phyloP scores from a whole-genome alignment of 2,329 filamentous ascomycete genomes.

The Trichoderma koningiopsis region DNA sequence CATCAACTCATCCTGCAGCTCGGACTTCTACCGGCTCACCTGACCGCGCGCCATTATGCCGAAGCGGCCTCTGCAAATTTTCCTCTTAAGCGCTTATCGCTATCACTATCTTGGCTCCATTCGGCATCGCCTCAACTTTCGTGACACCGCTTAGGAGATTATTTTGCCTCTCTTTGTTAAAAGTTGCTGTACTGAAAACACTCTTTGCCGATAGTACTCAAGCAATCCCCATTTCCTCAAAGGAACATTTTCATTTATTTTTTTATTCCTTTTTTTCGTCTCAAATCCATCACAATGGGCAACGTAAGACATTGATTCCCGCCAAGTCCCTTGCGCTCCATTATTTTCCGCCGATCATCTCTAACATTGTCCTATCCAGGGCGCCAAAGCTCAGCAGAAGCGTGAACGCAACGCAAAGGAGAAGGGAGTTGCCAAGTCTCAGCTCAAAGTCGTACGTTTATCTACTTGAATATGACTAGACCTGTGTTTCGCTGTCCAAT shows the following conservation, averaged over 20 bases:
- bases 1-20: background rate
- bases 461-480: background rate
- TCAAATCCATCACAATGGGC: constrained; percentile 35
- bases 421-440: constrained; percentile 59
- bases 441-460: constrained; percentile 65
- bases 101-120: constrained; percentile 4
- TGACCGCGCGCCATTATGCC: background rate
- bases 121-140: constrained; percentile 1
- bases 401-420: constrained; percentile 72
- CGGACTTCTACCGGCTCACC: background rate
- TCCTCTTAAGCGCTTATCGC: constrained; percentile 7
- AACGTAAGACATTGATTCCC: constrained; percentile 35
- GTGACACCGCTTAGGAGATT: constrained; percentile 6
- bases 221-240: background rate
- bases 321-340: background rate
- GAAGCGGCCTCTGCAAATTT: constrained; percentile 17
- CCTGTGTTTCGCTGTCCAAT: background rate
- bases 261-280: background rate
- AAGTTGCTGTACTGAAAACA: background rate
- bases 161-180: background rate
- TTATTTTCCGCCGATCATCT: constrained; percentile 7
- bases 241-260: background rate
- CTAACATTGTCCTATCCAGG: constrained; percentile 44
- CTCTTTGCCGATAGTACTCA: background rate
- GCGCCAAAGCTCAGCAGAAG: constrained; percentile 70